Conservation (phyloP, 192 early-diverging fungal genomes). For the Coemansia interrupta region DNA sequence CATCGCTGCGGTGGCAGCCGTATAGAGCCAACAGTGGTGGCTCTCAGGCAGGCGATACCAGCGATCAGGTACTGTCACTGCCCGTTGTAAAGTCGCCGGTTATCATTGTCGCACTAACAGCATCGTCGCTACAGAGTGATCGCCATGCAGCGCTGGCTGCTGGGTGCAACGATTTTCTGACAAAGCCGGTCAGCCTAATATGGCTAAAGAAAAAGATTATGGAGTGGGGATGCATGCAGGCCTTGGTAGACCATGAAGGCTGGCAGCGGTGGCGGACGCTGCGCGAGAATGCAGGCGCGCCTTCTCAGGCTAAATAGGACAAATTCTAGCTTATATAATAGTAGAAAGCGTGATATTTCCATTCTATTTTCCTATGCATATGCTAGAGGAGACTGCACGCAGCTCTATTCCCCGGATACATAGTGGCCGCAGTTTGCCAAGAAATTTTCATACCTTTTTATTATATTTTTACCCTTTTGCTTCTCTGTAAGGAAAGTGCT, state of each 20-base stretch:
- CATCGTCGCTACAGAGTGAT: slow-evolving; percentile 67
- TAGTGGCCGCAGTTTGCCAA: too few relatives aligned
- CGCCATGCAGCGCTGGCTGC: slow-evolving; percentile 72
- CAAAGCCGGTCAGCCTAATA: slow-evolving; percentile 75
- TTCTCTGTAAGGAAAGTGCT: too few relatives aligned
- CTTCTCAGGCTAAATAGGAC: too few relatives aligned
- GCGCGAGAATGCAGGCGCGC: not conserved
- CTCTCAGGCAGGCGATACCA: not conserved
- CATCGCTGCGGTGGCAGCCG: slow-evolving; percentile 6
- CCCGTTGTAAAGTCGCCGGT: slow-evolving; percentile 59
- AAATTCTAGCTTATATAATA: too few relatives aligned
- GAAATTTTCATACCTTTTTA: too few relatives aligned
- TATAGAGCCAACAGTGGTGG: not conserved
- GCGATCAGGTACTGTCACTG: slow-evolving; percentile 1
- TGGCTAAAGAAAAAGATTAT: slow-evolving; percentile 86
- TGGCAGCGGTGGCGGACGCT: slow-evolving; percentile 45
- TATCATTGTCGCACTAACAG: slow-evolving; percentile 86
- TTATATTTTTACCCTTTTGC: too few relatives aligned
- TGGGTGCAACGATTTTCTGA: slow-evolving; percentile 89
- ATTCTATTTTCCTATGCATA: too few relatives aligned
- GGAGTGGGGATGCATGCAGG: slow-evolving; percentile 93
- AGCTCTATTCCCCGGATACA: too few relatives aligned
- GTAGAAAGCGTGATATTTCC: too few relatives aligned
- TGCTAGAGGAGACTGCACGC: too few relatives aligned
- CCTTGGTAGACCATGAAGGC: slow-evolving; percentile 78